Evolutionary conservation across 306 rosid species (phyloP).

Genomic region (Pueraria montana): DNA sequence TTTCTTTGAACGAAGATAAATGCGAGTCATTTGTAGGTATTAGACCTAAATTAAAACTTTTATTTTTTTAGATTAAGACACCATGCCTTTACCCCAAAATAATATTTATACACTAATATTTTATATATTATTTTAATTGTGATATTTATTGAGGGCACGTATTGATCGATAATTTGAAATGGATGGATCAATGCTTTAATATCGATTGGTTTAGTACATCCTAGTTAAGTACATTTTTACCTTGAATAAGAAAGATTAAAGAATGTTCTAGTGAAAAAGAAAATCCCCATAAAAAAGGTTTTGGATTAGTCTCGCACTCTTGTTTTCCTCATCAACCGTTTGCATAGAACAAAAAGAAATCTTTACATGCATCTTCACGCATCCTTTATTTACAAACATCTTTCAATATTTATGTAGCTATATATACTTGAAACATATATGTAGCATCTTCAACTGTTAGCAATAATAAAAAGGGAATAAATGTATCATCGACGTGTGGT

Average conservation of each 20-base stretch:
- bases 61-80: neutral
- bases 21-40: neutral
- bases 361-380: neutral
- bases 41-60: too few relatives aligned
- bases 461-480: neutral
- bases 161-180: too few relatives aligned
- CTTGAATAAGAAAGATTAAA: too few relatives aligned
- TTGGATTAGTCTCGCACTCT: constrained; percentile 16
- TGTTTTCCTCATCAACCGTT: constrained; percentile 31
- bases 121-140: neutral
- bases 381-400: neutral
- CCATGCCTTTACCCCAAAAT: neutral
- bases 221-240: too few relatives aligned
- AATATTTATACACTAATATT: neutral
- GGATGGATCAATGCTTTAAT: too few relatives aligned
- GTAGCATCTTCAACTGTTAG: neutral
- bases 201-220: neutral
- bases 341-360: neutral
- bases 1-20: neutral
- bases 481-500: neutral
- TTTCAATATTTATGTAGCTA: too few relatives aligned
- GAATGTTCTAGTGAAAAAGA: neutral
- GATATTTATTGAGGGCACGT: neutral
- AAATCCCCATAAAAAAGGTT: neutral
- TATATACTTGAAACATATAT: neutral